A percentile compares a stretch with the other conserved stretches of the same genome.
Evolutionary conservation across 1,139 yeast genomes (phyloP).

Genomic region (Diutina ranongensis): DNA sequence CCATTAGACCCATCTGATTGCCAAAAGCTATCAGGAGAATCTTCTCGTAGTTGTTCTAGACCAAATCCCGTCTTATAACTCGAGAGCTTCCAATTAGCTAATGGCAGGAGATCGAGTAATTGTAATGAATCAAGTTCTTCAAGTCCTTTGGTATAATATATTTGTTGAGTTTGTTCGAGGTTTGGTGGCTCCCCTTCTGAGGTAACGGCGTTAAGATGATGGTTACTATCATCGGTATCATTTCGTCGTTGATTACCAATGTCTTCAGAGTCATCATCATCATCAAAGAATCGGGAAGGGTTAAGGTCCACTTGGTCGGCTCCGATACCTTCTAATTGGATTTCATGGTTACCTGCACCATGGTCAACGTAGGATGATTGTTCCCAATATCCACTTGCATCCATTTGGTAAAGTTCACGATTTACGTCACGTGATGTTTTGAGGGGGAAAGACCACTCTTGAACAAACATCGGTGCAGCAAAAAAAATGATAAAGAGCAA

Average conservation of each 20-base stretch:
- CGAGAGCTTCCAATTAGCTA: slow-evolving; percentile 82
- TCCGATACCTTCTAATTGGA: neutral
- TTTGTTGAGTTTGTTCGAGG: slow-evolving; percentile 28
- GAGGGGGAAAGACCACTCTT: too few relatives aligned
- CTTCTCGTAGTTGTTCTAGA: slow-evolving; percentile 58
- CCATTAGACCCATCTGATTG: slow-evolving; percentile 75
- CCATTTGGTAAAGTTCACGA: neutral
- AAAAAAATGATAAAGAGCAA: too few relatives aligned
- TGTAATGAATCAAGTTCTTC: slow-evolving; percentile 49
- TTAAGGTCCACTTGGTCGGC: neutral
- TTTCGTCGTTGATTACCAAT: neutral
- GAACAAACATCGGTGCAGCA: too few relatives aligned
- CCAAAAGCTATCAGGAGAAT: slow-evolving; percentile 73
- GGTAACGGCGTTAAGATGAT: neutral
- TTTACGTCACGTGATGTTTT: too few relatives aligned
- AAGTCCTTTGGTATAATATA: slow-evolving; percentile 36
- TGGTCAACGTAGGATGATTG: neutral
- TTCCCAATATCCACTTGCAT: slow-evolving; percentile 6
- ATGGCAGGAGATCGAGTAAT: slow-evolving; percentile 59
- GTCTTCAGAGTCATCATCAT: slow-evolving; percentile 2
- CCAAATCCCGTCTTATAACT: slow-evolving; percentile 69
- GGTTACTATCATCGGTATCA: neutral
- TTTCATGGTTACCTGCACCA: neutral
- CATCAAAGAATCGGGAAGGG: neutral
- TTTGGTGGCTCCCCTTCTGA: slow-evolving; percentile 2